Evolutionary conservation across 176 grass and related monocot species (phyloP), one percentile per base, ranked within the genome.

Genomic region (Canna indica): DNA sequence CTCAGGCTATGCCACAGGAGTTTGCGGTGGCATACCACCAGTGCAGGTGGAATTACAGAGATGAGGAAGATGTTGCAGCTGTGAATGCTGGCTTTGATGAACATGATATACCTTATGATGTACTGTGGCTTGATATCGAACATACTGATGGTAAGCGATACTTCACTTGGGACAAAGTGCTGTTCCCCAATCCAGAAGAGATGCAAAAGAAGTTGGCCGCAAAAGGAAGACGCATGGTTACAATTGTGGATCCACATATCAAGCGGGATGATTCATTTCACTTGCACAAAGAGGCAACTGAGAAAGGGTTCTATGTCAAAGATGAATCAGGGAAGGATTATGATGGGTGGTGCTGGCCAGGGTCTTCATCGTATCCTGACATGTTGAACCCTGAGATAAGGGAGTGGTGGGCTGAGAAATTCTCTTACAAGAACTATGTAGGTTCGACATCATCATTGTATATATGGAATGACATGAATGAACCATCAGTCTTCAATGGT

Each of bases 381-480:
- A 78, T 96, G 88, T 66, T 91, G 74, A 96, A 96, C 69, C 92
- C 92, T 20, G 85, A 86, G 73, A 91, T 96, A 65, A 83, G 83
- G 12, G 92, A 96, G 20, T 96, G 92, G 92, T 96, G 92, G 92
- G 84, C 77, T 72, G 92, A 96, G 26, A 87, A 91, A 68, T 96
- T 96, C 47, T 83, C 83, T 42, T 82, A 80, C 18, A 66, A 87
- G 76, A 86, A 81, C 69, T 96, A 96, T 75, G 88, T 87, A 74
- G 88, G 92, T 54, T 96, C 92, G 47, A 96, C 88, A 8, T 81
- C 92, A 69, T 84, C 81, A 2, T 69, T 96, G 54, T 87, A 91
- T 73, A 96, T 81, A 73, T 96, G 92, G 92, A 96, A 91, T 69
- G 92, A 96, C 77, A 96, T 96, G 92, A 96, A 96, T 44, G 92